Evolutionary conservation across 176 grass and related monocot genomes (phyloP).

Genomic region (Alloteropsis semialata): DNA sequence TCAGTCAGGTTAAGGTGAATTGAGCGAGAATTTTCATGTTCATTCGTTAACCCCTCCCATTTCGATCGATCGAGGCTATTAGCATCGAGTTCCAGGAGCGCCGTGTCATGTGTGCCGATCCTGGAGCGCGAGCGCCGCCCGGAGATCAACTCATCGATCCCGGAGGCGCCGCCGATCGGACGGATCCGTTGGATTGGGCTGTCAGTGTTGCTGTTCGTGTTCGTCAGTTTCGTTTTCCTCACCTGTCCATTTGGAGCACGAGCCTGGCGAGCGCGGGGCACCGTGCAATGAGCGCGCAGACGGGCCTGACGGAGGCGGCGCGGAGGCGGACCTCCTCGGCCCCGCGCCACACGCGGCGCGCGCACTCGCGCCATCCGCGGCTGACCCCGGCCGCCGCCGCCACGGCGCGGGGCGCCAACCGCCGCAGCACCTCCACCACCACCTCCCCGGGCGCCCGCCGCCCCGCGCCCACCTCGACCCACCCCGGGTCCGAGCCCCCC

Average conservation of each 20-base stretch:
- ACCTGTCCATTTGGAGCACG: slow-evolving; percentile 82
- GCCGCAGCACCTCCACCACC: slow-evolving; percentile 53
- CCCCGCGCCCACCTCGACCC: slow-evolving; percentile 24
- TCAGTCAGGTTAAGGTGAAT: not conserved
- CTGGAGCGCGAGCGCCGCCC: not conserved
- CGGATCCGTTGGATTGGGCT: not conserved
- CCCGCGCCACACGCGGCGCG: slow-evolving; percentile 46
- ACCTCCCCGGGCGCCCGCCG: slow-evolving; percentile 31
- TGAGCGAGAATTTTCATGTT: not conserved
- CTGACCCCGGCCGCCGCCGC: slow-evolving; percentile 52
- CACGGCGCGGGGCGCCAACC: slow-evolving; percentile 48
- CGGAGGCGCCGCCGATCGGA: not conserved
- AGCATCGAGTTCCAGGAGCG: not conserved
- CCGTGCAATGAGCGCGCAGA: slow-evolving; percentile 56
- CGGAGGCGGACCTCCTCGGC: slow-evolving; percentile 65
- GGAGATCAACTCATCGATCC: slow-evolving; percentile 26
- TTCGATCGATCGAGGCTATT: not conserved
- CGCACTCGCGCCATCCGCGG: slow-evolving; percentile 65
- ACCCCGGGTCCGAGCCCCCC: not conserved
- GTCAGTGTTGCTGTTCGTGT: not conserved
- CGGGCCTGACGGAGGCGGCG: slow-evolving; percentile 33
- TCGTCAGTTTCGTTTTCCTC: not conserved
- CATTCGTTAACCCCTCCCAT: not conserved
- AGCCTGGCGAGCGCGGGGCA: slow-evolving; percentile 52
- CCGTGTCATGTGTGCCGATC: not conserved